Evolutionary conservation across 345 rosid species (phyloP).

Genomic region (Theobroma cacao): DNA sequence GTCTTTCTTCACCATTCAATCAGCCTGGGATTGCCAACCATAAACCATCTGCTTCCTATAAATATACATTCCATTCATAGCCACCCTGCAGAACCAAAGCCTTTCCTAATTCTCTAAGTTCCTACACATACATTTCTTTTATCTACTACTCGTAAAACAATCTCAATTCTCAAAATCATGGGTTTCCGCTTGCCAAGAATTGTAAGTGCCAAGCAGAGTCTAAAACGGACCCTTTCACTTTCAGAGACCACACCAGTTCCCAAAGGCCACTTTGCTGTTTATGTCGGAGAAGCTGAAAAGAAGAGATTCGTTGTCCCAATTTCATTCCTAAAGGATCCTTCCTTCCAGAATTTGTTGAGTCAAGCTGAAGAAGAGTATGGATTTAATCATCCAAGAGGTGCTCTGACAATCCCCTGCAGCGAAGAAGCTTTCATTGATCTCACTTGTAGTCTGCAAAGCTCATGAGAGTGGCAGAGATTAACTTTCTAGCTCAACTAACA

Average conservation of each 20-base stretch:
- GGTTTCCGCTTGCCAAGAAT: slow-evolving; percentile 3
- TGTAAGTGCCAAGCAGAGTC: neutral
- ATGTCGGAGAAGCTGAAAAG: slow-evolving; percentile 50
- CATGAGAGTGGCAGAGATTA: neutral
- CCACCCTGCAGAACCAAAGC: neutral
- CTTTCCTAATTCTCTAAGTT: neutral
- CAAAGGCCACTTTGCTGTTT: slow-evolving; percentile 49
- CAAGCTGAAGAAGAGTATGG: slow-evolving; percentile 57
- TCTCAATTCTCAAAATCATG: neutral
- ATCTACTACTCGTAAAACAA: neutral
- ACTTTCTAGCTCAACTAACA: neutral
- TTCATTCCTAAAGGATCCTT: slow-evolving; percentile 37
- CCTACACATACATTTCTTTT: neutral
- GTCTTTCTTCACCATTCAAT: neutral
- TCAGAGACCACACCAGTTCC: slow-evolving; percentile 16
- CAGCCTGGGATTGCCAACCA: neutral
- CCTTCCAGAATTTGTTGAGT: slow-evolving; percentile 40
- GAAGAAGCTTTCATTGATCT: slow-evolving; percentile 42
- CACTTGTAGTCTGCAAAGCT: slow-evolving; percentile 29
- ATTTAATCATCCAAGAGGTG: slow-evolving; percentile 49
- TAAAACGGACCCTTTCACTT: neutral
- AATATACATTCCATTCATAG: neutral
- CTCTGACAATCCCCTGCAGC: slow-evolving; percentile 50
- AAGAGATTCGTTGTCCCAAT: slow-evolving; percentile 48
- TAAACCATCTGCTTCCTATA: neutral